Evolutionary conservation across 495 filamentous ascomycete genomes (phyloP).

Genomic region (Terfezia boudieri): DNA sequence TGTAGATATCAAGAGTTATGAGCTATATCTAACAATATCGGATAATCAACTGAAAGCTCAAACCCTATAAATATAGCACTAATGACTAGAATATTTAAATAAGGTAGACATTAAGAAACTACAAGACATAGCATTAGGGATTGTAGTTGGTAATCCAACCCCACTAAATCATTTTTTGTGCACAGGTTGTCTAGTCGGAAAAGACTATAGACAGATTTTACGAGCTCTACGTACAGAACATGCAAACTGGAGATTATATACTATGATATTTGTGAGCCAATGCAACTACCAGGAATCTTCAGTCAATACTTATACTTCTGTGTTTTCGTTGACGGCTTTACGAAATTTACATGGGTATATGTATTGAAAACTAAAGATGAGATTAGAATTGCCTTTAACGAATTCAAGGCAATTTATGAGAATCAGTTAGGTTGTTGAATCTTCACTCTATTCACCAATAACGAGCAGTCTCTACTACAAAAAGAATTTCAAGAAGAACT

Average conservation of each 20-base stretch:
- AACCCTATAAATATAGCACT: neutral
- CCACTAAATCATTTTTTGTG: neutral
- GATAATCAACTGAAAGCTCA: neutral
- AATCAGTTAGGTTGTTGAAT: neutral
- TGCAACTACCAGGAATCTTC: neutral
- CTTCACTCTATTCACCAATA: neutral
- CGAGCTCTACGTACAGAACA: neutral
- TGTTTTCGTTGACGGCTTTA: neutral
- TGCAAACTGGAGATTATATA: neutral
- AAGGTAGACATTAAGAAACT: neutral
- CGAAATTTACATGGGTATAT: neutral
- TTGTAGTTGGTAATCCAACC: neutral
- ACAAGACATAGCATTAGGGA: neutral
- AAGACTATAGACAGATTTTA: neutral
- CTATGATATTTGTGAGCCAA: neutral
- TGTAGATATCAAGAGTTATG: neutral
- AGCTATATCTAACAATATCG: neutral
- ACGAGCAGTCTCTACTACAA: neutral
- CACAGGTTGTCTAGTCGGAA: neutral
- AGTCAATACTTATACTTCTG: neutral
- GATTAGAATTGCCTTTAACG: neutral
- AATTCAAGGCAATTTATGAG: neutral
- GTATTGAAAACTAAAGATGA: neutral
- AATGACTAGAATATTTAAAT: conserved; percentile 1
- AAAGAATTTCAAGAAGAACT: neutral